These are phyloP conservation scores for Pelargonium citronellum DNA, from an alignment of 441 rosid genomes.

Conservation along the genomic window DNA sequence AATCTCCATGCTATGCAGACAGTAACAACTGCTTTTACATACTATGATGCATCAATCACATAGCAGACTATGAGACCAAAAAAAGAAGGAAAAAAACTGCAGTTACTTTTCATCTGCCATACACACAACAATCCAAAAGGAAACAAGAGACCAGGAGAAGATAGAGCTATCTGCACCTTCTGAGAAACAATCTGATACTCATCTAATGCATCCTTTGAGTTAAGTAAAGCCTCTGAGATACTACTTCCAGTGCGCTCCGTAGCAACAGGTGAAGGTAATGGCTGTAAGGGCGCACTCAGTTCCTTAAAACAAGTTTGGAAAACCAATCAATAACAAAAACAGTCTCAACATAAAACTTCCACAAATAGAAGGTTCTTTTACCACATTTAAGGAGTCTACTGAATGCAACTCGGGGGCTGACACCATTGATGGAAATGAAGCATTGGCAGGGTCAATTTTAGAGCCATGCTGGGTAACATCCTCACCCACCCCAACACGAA, in stretches of 20 bases:
- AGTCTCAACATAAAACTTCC: constrained; percentile 16
- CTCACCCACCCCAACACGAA: constrained; percentile 48
- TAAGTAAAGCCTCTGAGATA: constrained; percentile 58
- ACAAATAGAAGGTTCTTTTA: constrained; percentile 29
- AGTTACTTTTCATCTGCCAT: not conserved
- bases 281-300: constrained; percentile 45
- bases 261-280: constrained; percentile 44
- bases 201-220: constrained; percentile 90
- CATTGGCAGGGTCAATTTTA: constrained; percentile 40
- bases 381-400: constrained; percentile 42
- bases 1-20: not conserved
- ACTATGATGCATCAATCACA: not conserved
- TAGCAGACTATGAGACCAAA: not conserved
- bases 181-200: constrained; percentile 75
- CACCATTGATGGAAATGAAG: constrained; percentile 45
- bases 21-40: not conserved
- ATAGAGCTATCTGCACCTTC: constrained; percentile 45
- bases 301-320: constrained; percentile 40
- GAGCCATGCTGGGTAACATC: constrained; percentile 41
- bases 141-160: constrained; percentile 1
- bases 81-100: not conserved
- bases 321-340: constrained; percentile 21
- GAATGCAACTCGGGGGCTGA: constrained; percentile 48
- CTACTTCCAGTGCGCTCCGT: constrained; percentile 59
- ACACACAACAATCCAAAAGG: not conserved